Evolutionary conservation across 768 basidiomycete genomes (phyloP), one percentile per base, ranked within the genome.

Genomic region (Podaxis sp.): DNA sequence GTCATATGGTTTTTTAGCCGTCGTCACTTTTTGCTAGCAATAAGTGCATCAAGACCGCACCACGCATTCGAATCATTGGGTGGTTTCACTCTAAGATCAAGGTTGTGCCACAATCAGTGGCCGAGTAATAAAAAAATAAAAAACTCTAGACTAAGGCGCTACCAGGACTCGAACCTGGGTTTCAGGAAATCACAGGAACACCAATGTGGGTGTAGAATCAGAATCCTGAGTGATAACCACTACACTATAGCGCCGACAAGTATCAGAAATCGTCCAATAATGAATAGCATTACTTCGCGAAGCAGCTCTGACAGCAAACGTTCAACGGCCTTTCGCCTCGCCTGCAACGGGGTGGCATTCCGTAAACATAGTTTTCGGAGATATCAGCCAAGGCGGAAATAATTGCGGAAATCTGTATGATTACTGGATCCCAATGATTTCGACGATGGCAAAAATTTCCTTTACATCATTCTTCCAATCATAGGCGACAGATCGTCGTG

Each of bases 1-100:
- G 86, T 90, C 89, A 90, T 72, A 13, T 50, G 4, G 4, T 15
- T 56, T 13, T 13, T 17, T 26, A 3, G 0, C 12, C 0, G 26
- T 53, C 30, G 12, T 8, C 26, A 8, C 2, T 26, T 56, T 44
- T 56, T 56, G 0, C 20, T 44, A 3, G 7, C 41, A 44, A 13
- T 4, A 15, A 20, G n/a, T 3, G 5, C 15, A 3, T 13, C 13
- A 6, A 33, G 8, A 8, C 7, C 30, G n/a, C 30, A 33, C 30
- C 7, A 33, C 10, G 30, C 8, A 17, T 44, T 44, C n/a, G 13
- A 41, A 15, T n/a, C n/a, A n/a, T n/a, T n/a, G n/a, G n/a, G n/a
- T n/a, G n/a, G n/a, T n/a, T n/a, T n/a, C n/a, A n/a, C n/a, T n/a
- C n/a, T n/a, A n/a, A n/a, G n/a, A 15, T 12, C 4, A 44, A 44